Base-by-base conservation (phyloP, 306 rosid species). In the Arachis stenosperma region DNA sequence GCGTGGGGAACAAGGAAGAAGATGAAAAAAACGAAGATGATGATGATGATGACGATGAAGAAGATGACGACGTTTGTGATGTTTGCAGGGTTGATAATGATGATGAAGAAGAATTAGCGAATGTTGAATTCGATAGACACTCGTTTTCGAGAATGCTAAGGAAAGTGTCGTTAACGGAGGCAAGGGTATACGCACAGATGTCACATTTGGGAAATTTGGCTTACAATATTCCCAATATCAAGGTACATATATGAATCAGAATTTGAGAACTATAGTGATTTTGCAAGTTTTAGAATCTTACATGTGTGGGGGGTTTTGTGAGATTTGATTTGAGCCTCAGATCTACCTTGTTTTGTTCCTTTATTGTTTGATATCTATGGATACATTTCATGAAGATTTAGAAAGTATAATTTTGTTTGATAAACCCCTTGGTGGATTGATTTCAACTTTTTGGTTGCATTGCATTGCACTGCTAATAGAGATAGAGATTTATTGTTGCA, bases 141-240 rank as follows among this genome's bases (percentile, higher is more conserved):
- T 84, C 97, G 50, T 91, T 91, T 83, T 78, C 91, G 6, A 85
- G 82, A 62, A 81, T 94, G 88, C 90, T 94, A 13, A 72, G 93
- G 66, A 87, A 90, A 83, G 99, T 94, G 42, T 86, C 97, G 2
- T 79, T 89, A 41, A 85, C 85, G 0, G 99, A 94, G 71, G 90
- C 87, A 17, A 90, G 91, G 58, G 75, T 91, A 73, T 94, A 88
- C 66, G 96, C 91, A 58, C 86, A 91, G 79, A 87, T 94, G 96
- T 88, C 97, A 15, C 87, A 94, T 77, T 76, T 95, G 84, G 99
- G 97, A 22, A 83, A 33, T 73, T 70, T 95, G 84, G 93, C 99
- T 9, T 95, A 95, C 54, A 66, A 73, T 83, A 83, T 95, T 67
- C 85, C 96, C 61, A 83, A 71, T 44, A 90, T 95, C 55, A 83